Evolutionary conservation across 2,329 filamentous ascomycete genomes (phyloP), one percentile per base, ranked within the genome.

Genomic region (Fragosphaeria purpurea): DNA sequence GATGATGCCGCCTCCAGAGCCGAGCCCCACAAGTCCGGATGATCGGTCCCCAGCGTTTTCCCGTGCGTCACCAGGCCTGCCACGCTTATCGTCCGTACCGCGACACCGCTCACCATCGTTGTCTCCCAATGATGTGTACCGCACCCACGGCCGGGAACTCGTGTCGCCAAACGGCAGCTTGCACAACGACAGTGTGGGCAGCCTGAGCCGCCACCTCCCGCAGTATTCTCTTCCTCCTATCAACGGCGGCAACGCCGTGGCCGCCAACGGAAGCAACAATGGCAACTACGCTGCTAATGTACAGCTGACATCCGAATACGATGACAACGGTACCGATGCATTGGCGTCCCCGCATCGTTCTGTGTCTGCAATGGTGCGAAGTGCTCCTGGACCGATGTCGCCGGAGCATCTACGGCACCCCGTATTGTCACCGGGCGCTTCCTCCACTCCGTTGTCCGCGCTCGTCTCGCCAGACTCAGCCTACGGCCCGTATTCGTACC

Each of bases 141-240:
- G 70, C 22, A 22, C 22, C 52, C 62, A 64, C n/a, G 64, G 65
- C 53, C 64, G 66, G 52, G 70, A 69, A 39, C 65, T 76, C 11
- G 67, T 69, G 5, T 79, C 76, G 7, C 74, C 76, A 3, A 43
- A 67, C 68, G 4, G 53, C 71, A 7, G 59, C 67, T 79, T 75
- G 7, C 74, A 76, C 3, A 43, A 67, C 68, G 4, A 52, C 71
- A 6, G 59, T 67, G 31, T 22, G 5, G 10, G 39, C 33, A 38
- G 41, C 30, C 7, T 9, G 3, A n/a, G 61, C 61, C 11, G 42
- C 10, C 60, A 66, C 31, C 70, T 69, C 41, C 41, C 30, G 2
- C 71, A 68, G 54, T 63, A 61, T 41, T 70, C 69, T 1, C 61
- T 46, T 50, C 22, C 43, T 31, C 13, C 58, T 32, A 65, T 60